Conservation (phyloP, 306 rosid species). For the Pterocarpus santalinus region DNA sequence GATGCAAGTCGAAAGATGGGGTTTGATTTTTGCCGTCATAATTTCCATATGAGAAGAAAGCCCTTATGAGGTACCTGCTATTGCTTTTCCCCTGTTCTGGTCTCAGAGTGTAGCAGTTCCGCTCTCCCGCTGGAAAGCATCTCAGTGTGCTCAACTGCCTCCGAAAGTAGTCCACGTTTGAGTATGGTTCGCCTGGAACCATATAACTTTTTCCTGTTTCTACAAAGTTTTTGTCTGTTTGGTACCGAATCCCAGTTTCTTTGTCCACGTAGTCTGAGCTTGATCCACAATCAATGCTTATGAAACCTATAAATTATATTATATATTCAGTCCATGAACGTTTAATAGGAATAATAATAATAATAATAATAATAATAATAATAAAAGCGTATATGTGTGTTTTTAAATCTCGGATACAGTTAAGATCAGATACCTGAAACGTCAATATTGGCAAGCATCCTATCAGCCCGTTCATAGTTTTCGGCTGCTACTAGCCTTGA, state of each 20-base stretch:
- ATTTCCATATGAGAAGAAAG: slow-evolving; percentile 53
- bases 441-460: too few species aligned
- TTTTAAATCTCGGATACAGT: too few species aligned
- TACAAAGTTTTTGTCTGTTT: slow-evolving; percentile 5
- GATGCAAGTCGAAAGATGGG: slow-evolving; percentile 50
- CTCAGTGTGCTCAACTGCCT: slow-evolving; percentile 48
- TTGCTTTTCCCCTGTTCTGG: slow-evolving; percentile 45
- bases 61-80: slow-evolving; percentile 56
- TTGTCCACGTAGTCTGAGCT: background rate
- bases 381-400: too few species aligned
- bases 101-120: slow-evolving; percentile 62
- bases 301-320: background rate
- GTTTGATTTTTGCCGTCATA: slow-evolving; percentile 48
- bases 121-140: slow-evolving; percentile 56
- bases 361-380: background rate
- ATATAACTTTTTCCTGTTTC: slow-evolving; percentile 6
- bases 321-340: too few species aligned
- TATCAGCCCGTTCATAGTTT: too few species aligned
- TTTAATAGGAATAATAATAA: background rate
- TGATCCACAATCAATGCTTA: slow-evolving; percentile 49
- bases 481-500: too few species aligned
- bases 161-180: background rate
- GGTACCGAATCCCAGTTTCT: background rate
- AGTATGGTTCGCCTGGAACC: background rate
- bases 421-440: too few species aligned